Percentiles rank a stretch among this genome's conserved stretches.
Conservation (phyloP, 768 basidiomycete species). For the Neoboletus subvelutipes region DNA sequence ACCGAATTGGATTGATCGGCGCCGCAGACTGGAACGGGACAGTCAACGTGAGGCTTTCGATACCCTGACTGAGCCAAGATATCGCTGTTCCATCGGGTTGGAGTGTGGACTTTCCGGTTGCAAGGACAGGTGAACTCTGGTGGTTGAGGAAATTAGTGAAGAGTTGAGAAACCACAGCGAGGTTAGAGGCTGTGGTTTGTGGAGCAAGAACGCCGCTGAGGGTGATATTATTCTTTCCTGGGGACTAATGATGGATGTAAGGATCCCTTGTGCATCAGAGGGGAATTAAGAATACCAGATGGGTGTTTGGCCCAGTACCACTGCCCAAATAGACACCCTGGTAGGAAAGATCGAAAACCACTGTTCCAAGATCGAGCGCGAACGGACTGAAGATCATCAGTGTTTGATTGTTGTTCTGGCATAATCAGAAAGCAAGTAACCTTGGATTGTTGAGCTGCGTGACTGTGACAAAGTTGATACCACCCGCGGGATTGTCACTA, state of each 20-base stretch:
- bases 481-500: conserved; percentile 62
- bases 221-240: conserved; percentile 57
- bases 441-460: conserved; percentile 59
- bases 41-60: conserved; percentile 53
- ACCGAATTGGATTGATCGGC: conserved; percentile 61
- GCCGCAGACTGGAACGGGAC: conserved; percentile 57
- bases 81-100: conserved; percentile 56
- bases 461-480: conserved; percentile 62
- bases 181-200: conserved; percentile 45
- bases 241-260: conserved; percentile 35
- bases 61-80: conserved; percentile 65
- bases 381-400: conserved; percentile 55
- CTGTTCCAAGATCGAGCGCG: conserved; percentile 64
- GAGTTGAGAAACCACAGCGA: conserved; percentile 54
- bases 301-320: conserved; percentile 51
- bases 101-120: conserved; percentile 56
- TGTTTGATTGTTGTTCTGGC: background rate
- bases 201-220: conserved; percentile 56
- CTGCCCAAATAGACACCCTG: conserved; percentile 53
- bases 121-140: conserved; percentile 55
- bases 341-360: conserved; percentile 61
- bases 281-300: conserved; percentile 40
- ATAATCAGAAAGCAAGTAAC: conserved; percentile 27
- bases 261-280: background rate
- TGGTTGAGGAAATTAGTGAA: conserved; percentile 76